A percentile compares a stretch with the other conserved stretches of the same genome.
Evolutionary conservation across 345 rosid species (phyloP).

Genomic region (Dovyalis caffra): DNA sequence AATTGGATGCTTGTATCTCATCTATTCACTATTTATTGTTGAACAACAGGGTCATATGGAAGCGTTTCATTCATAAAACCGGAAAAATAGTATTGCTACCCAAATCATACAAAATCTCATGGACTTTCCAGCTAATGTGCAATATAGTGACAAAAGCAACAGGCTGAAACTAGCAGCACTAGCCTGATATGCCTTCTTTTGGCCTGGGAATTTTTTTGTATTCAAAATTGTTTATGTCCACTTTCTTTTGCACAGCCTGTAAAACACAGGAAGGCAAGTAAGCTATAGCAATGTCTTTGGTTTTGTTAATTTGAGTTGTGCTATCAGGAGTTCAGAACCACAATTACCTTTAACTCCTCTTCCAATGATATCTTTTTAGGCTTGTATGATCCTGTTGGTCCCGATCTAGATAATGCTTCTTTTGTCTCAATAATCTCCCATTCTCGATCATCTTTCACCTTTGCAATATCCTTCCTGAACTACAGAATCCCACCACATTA

Average conservation of each 20-base stretch:
- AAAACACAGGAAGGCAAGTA: slow-evolving; percentile 1
- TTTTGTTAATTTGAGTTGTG: background rate
- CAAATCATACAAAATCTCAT: background rate
- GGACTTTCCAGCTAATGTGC: background rate
- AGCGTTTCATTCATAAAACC: background rate
- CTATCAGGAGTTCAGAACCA: no score
- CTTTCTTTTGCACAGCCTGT: slow-evolving; percentile 75
- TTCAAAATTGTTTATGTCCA: slow-evolving; percentile 74
- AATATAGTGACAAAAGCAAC: background rate
- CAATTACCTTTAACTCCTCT: slow-evolving; percentile 78
- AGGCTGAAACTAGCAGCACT: slow-evolving; percentile 24
- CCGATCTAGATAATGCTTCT: slow-evolving; percentile 75
- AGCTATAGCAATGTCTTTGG: background rate
- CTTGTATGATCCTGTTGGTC: slow-evolving; percentile 69
- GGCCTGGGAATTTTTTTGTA: slow-evolving; percentile 82
- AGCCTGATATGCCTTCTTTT: slow-evolving; percentile 54
- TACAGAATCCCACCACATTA: slow-evolving; percentile 22
- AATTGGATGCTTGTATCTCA: background rate
- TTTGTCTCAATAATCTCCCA: slow-evolving; percentile 86
- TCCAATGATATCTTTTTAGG: slow-evolving; percentile 75
- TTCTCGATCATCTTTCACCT: slow-evolving; percentile 83
- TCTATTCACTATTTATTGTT: background rate
- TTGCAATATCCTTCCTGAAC: slow-evolving; percentile 84
- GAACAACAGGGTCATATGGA: background rate
- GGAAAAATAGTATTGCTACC: background rate